phyloP scores from a whole-genome alignment of 2,329 filamentous ascomycete genomes.

The Alternaria brassicae region DNA sequence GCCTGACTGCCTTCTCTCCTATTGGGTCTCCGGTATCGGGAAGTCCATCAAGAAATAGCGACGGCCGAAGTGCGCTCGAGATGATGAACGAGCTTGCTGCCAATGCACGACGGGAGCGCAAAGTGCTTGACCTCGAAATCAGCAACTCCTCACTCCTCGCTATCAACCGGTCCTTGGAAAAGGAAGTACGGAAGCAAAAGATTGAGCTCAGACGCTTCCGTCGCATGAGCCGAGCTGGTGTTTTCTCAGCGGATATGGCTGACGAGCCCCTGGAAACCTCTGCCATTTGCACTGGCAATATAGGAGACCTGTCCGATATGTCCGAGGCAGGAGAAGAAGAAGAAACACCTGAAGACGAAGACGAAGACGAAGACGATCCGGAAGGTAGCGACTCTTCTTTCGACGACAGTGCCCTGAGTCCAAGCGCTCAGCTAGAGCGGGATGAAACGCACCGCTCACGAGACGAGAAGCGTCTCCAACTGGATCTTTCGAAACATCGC shows the following conservation, averaged over 20 bases:
- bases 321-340: slow-evolving; percentile 46
- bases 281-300: slow-evolving; percentile 41
- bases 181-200: slow-evolving; percentile 89
- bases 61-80: slow-evolving; percentile 58
- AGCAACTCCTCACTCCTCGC: slow-evolving; percentile 93
- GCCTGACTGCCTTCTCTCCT: slow-evolving; percentile 31
- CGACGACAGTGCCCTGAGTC: slow-evolving; percentile 58
- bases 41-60: slow-evolving; percentile 66
- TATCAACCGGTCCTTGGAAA: slow-evolving; percentile 91
- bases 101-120: slow-evolving; percentile 90
- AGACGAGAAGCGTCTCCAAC: slow-evolving; percentile 82
- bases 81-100: slow-evolving; percentile 77
- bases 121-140: slow-evolving; percentile 95
- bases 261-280: slow-evolving; percentile 56
- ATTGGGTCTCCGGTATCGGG: slow-evolving; percentile 47
- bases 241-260: slow-evolving; percentile 67
- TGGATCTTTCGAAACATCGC: slow-evolving; percentile 87
- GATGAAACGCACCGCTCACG: slow-evolving; percentile 66
- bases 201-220: slow-evolving; percentile 85
- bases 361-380: slow-evolving; percentile 55
- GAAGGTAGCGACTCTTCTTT: slow-evolving; percentile 59
- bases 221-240: slow-evolving; percentile 82
- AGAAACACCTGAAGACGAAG: slow-evolving; percentile 44
- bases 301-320: slow-evolving; percentile 48
- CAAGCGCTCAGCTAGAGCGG: slow-evolving; percentile 51